Evolutionary conservation across 1,284 basidiomycete genomes (phyloP), one percentile per base, ranked within the genome.

Genomic region (Erythrobasidium hasegawianum): DNA sequence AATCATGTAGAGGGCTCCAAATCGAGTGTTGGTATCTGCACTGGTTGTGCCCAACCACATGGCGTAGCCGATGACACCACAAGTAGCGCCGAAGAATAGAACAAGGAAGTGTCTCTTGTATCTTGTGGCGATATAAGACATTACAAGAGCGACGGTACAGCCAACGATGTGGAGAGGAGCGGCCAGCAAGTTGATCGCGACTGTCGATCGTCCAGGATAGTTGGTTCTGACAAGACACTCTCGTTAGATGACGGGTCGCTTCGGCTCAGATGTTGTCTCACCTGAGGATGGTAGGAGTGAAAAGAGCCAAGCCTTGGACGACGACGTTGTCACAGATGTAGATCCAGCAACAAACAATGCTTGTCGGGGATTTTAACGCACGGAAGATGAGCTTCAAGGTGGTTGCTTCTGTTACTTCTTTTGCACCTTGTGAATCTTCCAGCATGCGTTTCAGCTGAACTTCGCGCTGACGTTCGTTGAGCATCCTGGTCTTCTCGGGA

Each of bases 391-490:
- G 43, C 43, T 24, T n/a, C 43, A n/a, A 16, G n/a, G 43, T 18
- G n/a, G 43, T 47, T n/a, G 43, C 43, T 24, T 47, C 43, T n/a
- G 43, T 47, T 18, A 47, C 43, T n/a, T 18, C 43, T 16, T 47
- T 47, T n/a, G 43, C 22, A 7, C 43, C 43, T n/a, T n/a, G 22
- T 5, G 43, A 47, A 14, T n/a, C 22, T n/a, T 18, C 43, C n/a
- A 47, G 43, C 43, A 47, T 47, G 43, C 43, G 43, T 14, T 47
- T 47, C n/a, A 47, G 8, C n/a, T 47, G 43, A 24, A 47, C n/a
- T 14, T 47, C 43, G 22, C 43, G 43, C 43, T 47, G 43, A 8
- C 22, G 16, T 4, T 47, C 43, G 43, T 14, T 47, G 43, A 47
- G 16, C n/a, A 47, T 47, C 7, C 22, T 5, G 14, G 43, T 47